phyloP scores from a whole-genome alignment of 1,139 yeast genomes.

The Lodderomyces parapsilosis region DNA sequence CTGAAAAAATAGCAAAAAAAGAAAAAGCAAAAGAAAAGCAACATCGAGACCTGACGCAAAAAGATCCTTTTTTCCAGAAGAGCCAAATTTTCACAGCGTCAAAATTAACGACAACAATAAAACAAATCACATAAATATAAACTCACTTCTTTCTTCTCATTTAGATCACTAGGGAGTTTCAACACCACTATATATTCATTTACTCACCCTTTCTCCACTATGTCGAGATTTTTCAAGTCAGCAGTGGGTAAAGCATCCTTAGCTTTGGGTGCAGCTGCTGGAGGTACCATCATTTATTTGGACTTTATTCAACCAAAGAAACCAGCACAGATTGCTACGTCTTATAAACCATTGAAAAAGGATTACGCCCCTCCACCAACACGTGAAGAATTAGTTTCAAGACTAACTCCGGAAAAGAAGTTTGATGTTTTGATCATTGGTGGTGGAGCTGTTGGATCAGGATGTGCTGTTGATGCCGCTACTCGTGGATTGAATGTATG shows the following conservation, averaged over 20 bases:
- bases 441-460: constrained; percentile 96
- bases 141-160: not conserved
- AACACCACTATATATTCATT: not conserved
- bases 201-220: constrained; percentile 6
- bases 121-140: no score
- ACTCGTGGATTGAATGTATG: constrained; percentile 90
- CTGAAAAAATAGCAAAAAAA: not conserved
- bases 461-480: constrained; percentile 89
- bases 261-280: constrained; percentile 34
- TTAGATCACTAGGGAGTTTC: not conserved
- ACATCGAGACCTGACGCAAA: not conserved
- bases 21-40: no score
- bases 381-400: constrained; percentile 33
- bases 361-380: constrained; percentile 36
- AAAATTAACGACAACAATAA: not conserved
- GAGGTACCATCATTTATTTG: constrained; percentile 40
- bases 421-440: constrained; percentile 86
- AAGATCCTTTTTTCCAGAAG: constrained; percentile 1
- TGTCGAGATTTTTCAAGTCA: constrained; percentile 19
- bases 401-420: constrained; percentile 39
- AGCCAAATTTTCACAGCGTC: not conserved
- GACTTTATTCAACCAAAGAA: constrained; percentile 43
- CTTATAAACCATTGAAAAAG: constrained; percentile 40
- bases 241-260: constrained; percentile 31
- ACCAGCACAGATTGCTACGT: constrained; percentile 28